These are phyloP conservation scores for Raddia guianensis DNA, from an alignment of 176 grass and related monocot genomes.

Conservation along the genomic window DNA sequence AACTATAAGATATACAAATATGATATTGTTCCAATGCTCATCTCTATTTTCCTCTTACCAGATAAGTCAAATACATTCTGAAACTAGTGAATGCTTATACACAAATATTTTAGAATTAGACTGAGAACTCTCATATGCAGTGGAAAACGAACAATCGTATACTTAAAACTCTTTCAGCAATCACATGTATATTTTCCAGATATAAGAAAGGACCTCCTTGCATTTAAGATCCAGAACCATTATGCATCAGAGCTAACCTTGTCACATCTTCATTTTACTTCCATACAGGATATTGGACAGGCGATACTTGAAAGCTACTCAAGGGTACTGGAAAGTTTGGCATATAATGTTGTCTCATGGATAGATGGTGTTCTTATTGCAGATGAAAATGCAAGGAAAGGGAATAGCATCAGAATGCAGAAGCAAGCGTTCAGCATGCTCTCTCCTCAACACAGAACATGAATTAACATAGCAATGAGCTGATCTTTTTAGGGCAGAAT, in stretches of 20 bases:
- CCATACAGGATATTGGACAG: slow-evolving; percentile 79
- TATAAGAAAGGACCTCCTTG: background rate
- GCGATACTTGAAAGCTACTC: slow-evolving; percentile 96
- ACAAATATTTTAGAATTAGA: background rate
- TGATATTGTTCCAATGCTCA: background rate
- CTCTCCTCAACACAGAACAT: slow-evolving; percentile 45
- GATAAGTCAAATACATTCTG: background rate
- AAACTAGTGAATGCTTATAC: background rate
- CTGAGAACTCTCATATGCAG: background rate
- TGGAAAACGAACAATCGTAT: background rate
- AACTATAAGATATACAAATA: slow-evolving; percentile 10
- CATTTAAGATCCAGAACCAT: background rate
- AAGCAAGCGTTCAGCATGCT: slow-evolving; percentile 51
- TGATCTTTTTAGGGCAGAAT: background rate
- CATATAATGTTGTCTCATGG: slow-evolving; percentile 78
- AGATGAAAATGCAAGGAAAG: slow-evolving; percentile 63
- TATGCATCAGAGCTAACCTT: slow-evolving; percentile 19
- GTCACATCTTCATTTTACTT: slow-evolving; percentile 20
- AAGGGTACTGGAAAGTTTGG: slow-evolving; percentile 90
- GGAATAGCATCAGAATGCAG: slow-evolving; percentile 56
- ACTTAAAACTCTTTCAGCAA: background rate
- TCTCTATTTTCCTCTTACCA: slow-evolving; percentile 5
- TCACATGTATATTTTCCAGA: background rate
- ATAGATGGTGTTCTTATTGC: slow-evolving; percentile 81
- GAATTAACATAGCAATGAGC: slow-evolving; percentile 36